A percentile compares a stretch with the other conserved stretches of the same genome.
These are phyloP conservation scores for Citrus mangshanensis DNA, from an alignment of 345 rosid genomes.

Conservation along the genomic window DNA sequence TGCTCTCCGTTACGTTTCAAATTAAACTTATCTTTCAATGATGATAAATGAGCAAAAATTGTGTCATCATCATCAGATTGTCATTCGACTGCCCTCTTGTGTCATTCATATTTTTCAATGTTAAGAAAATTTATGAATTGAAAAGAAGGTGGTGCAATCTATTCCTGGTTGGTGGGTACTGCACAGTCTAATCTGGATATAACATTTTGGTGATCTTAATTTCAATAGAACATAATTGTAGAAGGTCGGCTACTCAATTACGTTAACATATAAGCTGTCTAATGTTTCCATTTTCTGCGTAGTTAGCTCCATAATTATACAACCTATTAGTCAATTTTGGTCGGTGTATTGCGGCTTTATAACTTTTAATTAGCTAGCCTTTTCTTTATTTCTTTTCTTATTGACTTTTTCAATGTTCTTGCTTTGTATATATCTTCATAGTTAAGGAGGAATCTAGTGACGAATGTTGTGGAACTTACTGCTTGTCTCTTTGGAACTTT, in stretches of 20 bases:
- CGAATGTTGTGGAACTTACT: conserved; percentile 12
- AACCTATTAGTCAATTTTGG: conserved; percentile 17
- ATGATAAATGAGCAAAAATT: not conserved
- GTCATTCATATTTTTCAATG: not conserved
- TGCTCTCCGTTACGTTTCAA: not conserved
- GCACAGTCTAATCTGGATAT: not conserved
- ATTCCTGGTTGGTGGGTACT: not conserved
- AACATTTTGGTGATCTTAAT: not conserved
- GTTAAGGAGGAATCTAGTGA: conserved; percentile 22
- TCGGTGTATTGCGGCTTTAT: conserved; percentile 27
- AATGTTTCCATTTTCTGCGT: conserved; percentile 11
- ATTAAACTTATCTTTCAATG: not conserved
- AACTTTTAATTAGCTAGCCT: not conserved
- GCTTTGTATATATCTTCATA: conserved; percentile 7
- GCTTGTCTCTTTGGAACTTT: conserved; percentile 16
- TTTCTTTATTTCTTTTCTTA: conserved; percentile 17
- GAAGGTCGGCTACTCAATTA: not conserved
- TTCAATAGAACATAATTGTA: not conserved
- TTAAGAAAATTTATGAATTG: not conserved
- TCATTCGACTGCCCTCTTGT: not conserved
- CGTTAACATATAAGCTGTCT: not conserved
- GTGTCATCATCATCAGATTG: not conserved
- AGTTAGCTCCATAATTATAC: conserved; percentile 8
- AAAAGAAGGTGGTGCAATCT: not conserved
- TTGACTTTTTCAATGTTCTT: not conserved